Conservation (phyloP, 1,284 basidiomycete species). For the Ganoderma multipileum region DNA sequence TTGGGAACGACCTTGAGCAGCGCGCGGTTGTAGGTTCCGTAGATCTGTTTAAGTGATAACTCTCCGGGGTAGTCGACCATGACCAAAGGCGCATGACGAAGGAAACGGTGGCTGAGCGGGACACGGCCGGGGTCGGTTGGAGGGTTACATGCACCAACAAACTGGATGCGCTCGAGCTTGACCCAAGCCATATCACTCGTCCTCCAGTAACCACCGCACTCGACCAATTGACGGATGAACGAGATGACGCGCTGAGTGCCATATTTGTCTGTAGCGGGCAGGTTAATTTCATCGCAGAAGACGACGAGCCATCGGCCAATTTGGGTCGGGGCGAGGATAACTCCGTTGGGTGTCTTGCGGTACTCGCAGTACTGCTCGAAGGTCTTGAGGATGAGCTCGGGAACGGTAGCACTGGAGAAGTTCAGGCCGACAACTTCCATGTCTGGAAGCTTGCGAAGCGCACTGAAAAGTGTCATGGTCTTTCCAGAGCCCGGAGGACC, state of each 20-base stretch:
- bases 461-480: constrained; percentile 99
- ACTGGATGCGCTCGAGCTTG: constrained; percentile 96
- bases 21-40: constrained; percentile 98
- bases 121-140: constrained; percentile 99
- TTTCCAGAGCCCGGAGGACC: constrained; percentile 99
- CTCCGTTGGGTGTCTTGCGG: constrained; percentile 96
- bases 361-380: constrained; percentile 99
- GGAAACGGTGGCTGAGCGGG: constrained; percentile 96
- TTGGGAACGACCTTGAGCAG: constrained; percentile 96
- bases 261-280: constrained; percentile 97
- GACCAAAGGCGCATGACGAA: constrained; percentile 97
- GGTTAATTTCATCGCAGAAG: constrained; percentile 99
- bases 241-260: constrained; percentile 99
- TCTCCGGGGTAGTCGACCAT: constrained; percentile 99
- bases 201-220: constrained; percentile 95
- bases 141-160: constrained; percentile 99
- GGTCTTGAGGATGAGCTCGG: constrained; percentile 97
- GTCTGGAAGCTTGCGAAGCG: constrained; percentile 95
- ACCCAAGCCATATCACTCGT: constrained; percentile 97
- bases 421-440: constrained; percentile 99
- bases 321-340: constrained; percentile 91
- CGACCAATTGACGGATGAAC: constrained; percentile 97
- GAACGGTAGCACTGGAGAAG: constrained; percentile 98
- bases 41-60: constrained; percentile 97
- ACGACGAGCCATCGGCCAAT: constrained; percentile 98